Evolutionary conservation across 2,329 filamentous ascomycete species (phyloP).

Genomic region (Scortechinia acanthostroma): DNA sequence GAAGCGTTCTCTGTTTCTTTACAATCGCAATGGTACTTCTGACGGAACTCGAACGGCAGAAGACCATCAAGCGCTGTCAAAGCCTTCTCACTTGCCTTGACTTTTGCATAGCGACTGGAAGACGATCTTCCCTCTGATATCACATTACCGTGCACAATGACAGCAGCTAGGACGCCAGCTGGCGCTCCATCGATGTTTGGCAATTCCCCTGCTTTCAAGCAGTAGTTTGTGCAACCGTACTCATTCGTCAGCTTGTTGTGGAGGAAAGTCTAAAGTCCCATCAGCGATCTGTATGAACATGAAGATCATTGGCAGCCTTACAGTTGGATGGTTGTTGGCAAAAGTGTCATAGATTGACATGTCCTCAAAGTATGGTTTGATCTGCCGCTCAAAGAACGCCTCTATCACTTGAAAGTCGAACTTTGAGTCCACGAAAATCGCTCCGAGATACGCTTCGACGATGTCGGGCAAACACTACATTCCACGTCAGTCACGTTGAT

Average conservation of each 20-base stretch:
- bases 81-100: slow-evolving; percentile 54
- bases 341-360: slow-evolving; percentile 84
- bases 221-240: slow-evolving; percentile 11
- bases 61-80: slow-evolving; percentile 35
- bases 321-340: slow-evolving; percentile 72
- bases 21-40: slow-evolving; percentile 59
- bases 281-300: slow-evolving; percentile 55
- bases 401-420: slow-evolving; percentile 73
- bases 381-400: slow-evolving; percentile 68
- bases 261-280: slow-evolving; percentile 46
- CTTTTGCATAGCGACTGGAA: slow-evolving; percentile 68
- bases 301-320: slow-evolving; percentile 51
- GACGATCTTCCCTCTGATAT: slow-evolving; percentile 52
- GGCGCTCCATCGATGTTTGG: slow-evolving; percentile 14
- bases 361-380: slow-evolving; percentile 74
- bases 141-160: slow-evolving; percentile 70
- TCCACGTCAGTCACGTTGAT: slow-evolving; percentile 21
- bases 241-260: slow-evolving; percentile 25
- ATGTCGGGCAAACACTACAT: slow-evolving; percentile 71
- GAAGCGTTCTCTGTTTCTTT: slow-evolving; percentile 4
- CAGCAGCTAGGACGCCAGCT: slow-evolving; percentile 52
- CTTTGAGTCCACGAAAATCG: slow-evolving; percentile 80
- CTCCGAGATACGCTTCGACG: slow-evolving; percentile 81
- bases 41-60: slow-evolving; percentile 46
- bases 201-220: neutral